A percentile compares a stretch with the other conserved stretches of the same genome.
Evolutionary conservation across 441 rosid genomes (phyloP).

Genomic region (Manihot esculenta): DNA sequence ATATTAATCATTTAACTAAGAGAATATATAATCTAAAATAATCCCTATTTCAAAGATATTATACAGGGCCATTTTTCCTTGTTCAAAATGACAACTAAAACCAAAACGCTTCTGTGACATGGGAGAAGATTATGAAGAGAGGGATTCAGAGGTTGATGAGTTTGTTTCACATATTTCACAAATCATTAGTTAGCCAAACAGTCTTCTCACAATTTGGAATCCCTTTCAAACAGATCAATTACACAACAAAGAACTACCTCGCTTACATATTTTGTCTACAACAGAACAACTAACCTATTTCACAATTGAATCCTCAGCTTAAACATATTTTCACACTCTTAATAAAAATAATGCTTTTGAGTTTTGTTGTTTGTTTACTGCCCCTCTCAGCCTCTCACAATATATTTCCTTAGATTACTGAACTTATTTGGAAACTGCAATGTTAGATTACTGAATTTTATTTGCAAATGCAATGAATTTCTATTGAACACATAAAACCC

Average conservation of each 20-base stretch:
- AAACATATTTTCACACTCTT: neutral
- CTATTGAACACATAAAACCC: too few relatives aligned
- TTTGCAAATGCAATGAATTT: too few relatives aligned
- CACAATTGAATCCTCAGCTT: neutral
- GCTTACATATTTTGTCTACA: neutral
- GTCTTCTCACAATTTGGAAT: neutral
- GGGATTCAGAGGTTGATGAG: neutral
- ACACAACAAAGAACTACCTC: neutral
- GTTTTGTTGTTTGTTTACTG: too few relatives aligned
- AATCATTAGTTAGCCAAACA: neutral
- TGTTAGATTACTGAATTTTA: too few relatives aligned
- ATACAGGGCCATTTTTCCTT: neutral
- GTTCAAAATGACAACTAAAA: neutral
- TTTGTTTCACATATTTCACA: slow-evolving; percentile 7
- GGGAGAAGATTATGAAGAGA: neutral
- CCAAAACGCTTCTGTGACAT: neutral
- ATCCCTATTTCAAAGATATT: neutral
- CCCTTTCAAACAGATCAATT: neutral
- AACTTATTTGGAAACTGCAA: too few relatives aligned
- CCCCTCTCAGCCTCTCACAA: too few relatives aligned
- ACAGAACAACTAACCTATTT: neutral
- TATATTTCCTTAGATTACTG: too few relatives aligned
- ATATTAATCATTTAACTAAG: slow-evolving; percentile 21
- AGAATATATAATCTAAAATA: neutral
- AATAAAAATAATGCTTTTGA: neutral